Base-by-base conservation (phyloP, 2,329 filamentous ascomycete genomes). In the Aureobasidium uvarum region DNA sequence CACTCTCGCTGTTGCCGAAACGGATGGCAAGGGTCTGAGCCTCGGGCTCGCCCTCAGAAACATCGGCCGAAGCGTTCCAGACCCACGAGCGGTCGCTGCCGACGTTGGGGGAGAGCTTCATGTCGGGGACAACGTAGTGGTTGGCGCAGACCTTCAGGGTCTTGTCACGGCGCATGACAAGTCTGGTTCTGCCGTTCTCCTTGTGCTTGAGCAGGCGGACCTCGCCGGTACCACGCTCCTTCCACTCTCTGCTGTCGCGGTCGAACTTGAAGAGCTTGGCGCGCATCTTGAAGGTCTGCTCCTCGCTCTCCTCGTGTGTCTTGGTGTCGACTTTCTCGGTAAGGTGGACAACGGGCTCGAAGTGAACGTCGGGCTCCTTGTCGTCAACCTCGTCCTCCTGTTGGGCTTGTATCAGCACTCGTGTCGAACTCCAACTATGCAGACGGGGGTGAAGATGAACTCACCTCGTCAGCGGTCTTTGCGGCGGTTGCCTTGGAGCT, bases 71-170 rank as follows among this genome's bases (percentile, higher is more conserved):
- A 67, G 93, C 94, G 76, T 96, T 98, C 95, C 95, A 99, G 71
- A 99, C 95, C 95, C 95, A 99, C 83, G 90, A 96, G 79, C 95
- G 90, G 84, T 99, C 95, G 74, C 91, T 96, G 75, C 95, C 95
- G 71, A 98, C 93, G 78, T 99, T 99, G 80, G 95, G 92, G 68
- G 91, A 94, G 70, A 99, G 89, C 84, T 96, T 97, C 94, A 99
- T 98, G 81, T 97, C 94, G 69, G 94, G 94, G 68, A 96, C 92
- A 75, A 99, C 93, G 82, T 99, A 99, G 86, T 99, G 95, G 85
- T 99, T 99, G 77, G 95, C 95, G 89, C 95, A 99, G 81, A 99
- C 95, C 86, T 99, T 99, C 83, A 98, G 88, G 68, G 95, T 99
- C 91, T 98, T 98, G 85, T 99, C 95, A 78, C 95, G 87, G 79